Conservation (phyloP, 345 rosid genomes). For the Balakata baccata region DNA sequence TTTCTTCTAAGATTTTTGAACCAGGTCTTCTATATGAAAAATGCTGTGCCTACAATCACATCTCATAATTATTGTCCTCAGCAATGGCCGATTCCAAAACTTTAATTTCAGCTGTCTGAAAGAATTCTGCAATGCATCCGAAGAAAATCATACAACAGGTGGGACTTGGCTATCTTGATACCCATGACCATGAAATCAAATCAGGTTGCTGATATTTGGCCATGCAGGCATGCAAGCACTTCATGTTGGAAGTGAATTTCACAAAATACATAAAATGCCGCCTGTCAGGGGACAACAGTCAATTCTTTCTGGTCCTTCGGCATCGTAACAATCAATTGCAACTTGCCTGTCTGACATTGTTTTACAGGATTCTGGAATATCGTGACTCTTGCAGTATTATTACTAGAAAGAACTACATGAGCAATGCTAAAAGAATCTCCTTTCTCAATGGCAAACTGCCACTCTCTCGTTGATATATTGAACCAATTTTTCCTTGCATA, state of each 20-base stretch:
- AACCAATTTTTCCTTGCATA: constrained; percentile 79
- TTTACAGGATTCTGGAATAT: constrained; percentile 58
- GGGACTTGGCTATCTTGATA: neutral
- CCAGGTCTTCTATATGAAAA: neutral
- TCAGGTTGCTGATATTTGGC: neutral
- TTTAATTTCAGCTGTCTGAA: neutral
- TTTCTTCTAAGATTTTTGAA: neutral
- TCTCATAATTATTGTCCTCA: neutral
- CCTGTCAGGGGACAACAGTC: neutral
- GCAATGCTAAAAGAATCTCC: constrained; percentile 61
- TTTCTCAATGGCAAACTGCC: constrained; percentile 71
- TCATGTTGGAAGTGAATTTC: neutral
- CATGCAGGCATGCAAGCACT: neutral
- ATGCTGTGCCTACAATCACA: neutral
- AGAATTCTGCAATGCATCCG: too few species aligned
- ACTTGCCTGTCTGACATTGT: constrained; percentile 61
- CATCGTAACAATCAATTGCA: constrained; percentile 68
- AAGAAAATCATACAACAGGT: neutral
- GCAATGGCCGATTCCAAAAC: neutral
- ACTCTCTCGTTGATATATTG: constrained; percentile 65
- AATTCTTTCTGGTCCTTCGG: constrained; percentile 34
- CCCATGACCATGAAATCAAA: neutral
- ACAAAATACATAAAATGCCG: neutral
- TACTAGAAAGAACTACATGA: constrained; percentile 50
- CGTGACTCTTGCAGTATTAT: constrained; percentile 49